Evolutionary conservation across 2,329 filamentous ascomycete species (phyloP), one percentile per base, ranked within the genome.

Genomic region (Pseudogymnoascus pannorum): DNA sequence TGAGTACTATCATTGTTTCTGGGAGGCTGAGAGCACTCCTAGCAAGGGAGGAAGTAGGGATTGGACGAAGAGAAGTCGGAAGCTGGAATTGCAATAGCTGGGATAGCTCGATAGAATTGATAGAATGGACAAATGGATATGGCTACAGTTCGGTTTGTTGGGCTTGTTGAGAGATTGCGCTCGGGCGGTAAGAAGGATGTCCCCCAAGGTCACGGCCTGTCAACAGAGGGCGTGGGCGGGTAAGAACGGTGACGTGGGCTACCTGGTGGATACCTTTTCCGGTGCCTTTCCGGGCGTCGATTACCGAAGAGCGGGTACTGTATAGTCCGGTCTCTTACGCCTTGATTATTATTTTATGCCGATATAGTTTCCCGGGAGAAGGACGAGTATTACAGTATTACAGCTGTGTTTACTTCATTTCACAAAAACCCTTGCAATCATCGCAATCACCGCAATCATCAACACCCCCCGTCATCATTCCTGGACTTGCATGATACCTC

Each of bases 171-270:
- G 44, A 51, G 24, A 31, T 51, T 51, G 44, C 42, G n/a, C 42
- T 12, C 42, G 22, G 44, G 44, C 8, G 5, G 26, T 4, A 35
- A 5, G 42, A 48, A 9, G 22, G 18, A 51, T 51, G 44, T 51
- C 44, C 44, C 44, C 44, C 44, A 51, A 29, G 44, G 44, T 51
- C 44, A 51, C 44, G 44, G 44, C 44, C 44, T 51, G 44, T 51
- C 44, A 51, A 51, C 44, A 51, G 24, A 51, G 44, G 24, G 44
- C 44, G 44, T 51, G 14, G 2, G 44, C 44, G 44, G 44, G 44
- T 51, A 51, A 9, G 44, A 51, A 51, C 44, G 44, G 44, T 51
- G 44, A 51, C 44, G 44, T 51, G 44, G 14, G 24, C 29, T 16
- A 31, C 44, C 24, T 18, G 44, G 44, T 51, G 44, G 44, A 51